phyloP scores from a whole-genome alignment of 345 rosid species.

The Populus davidiana region DNA sequence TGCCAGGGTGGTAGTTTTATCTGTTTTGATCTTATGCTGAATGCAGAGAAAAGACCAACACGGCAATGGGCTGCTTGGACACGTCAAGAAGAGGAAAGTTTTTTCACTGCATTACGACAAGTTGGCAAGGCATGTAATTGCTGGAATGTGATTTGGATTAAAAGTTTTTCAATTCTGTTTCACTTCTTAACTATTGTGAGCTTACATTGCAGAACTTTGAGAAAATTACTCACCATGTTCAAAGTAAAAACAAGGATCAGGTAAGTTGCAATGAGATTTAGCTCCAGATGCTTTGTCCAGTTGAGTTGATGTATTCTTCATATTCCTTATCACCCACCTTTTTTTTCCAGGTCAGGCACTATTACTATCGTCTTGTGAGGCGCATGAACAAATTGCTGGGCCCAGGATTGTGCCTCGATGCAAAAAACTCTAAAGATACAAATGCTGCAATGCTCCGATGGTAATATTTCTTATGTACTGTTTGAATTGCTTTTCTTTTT shows the following conservation, averaged over 20 bases:
- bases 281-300: not conserved
- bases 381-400: slow-evolving; percentile 98
- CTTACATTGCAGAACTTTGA: slow-evolving; percentile 73
- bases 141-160: slow-evolving; percentile 8
- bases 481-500: not conserved
- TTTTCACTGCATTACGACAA: slow-evolving; percentile 96
- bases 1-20: not conserved
- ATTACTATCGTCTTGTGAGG: slow-evolving; percentile 93
- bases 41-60: slow-evolving; percentile 77
- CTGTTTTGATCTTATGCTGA: not conserved
- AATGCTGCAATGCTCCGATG: slow-evolving; percentile 99
- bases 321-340: slow-evolving; percentile 6
- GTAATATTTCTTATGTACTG: slow-evolving; percentile 36
- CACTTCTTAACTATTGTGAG: slow-evolving; percentile 16
- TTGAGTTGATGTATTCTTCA: slow-evolving; percentile 10
- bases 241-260: slow-evolving; percentile 99
- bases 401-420: slow-evolving; percentile 86
- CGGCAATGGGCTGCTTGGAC: slow-evolving; percentile 99
- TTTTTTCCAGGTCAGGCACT: slow-evolving; percentile 86
- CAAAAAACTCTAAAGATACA: slow-evolving; percentile 96
- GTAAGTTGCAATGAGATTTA: slow-evolving; percentile 34
- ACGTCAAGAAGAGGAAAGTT: slow-evolving; percentile 94
- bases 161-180: not conserved
- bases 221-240: slow-evolving; percentile 92
- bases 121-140: slow-evolving; percentile 78